Conservation (phyloP, 352 stramenopile genomes). For the Thalassiosira exigua region DNA sequence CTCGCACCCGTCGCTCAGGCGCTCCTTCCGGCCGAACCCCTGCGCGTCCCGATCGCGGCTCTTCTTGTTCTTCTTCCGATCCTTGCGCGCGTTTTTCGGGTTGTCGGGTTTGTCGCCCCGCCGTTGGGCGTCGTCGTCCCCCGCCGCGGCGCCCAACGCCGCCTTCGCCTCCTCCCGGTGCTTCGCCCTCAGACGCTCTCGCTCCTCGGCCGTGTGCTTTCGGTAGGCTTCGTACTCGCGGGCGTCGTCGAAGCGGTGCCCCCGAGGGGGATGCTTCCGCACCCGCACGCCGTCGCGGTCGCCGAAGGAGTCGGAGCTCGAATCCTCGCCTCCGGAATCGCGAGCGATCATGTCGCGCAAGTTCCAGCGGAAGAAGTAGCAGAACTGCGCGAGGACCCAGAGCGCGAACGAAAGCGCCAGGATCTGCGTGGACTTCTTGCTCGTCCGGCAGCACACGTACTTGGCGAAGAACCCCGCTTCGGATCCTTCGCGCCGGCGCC, state of each 20-base stretch:
- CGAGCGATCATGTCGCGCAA: not conserved
- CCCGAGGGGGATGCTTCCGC: too few species aligned
- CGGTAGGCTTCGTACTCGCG: not conserved
- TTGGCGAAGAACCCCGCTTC: slow-evolving; percentile 8
- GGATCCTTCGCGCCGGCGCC: too few species aligned
- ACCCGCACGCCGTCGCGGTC: too few species aligned
- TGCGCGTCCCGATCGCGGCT: not conserved
- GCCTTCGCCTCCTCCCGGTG: slow-evolving; percentile 7
- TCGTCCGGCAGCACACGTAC: slow-evolving; percentile 2
- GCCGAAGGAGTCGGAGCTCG: slow-evolving; percentile 5
- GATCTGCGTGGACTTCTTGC: slow-evolving; percentile 27
- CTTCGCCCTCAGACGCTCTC: not conserved
- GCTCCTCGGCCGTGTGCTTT: slow-evolving; percentile 10
- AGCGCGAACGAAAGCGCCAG: slow-evolving; percentile 5
- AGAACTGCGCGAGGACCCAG: slow-evolving; percentile 22
- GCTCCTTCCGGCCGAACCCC: slow-evolving; percentile 12
- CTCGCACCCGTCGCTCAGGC: slow-evolving; percentile 47
- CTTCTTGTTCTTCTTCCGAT: not conserved
- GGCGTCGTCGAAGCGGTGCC: not conserved
- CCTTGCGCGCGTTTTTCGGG: slow-evolving; percentile 12
- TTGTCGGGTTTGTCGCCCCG: slow-evolving; percentile 14
- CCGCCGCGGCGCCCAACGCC: slow-evolving; percentile 13
- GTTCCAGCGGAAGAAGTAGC: slow-evolving; percentile 25
- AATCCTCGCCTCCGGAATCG: not conserved
- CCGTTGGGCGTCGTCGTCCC: not conserved